Base-by-base conservation (phyloP, 345 rosid genomes). In the Clausena lansium region DNA sequence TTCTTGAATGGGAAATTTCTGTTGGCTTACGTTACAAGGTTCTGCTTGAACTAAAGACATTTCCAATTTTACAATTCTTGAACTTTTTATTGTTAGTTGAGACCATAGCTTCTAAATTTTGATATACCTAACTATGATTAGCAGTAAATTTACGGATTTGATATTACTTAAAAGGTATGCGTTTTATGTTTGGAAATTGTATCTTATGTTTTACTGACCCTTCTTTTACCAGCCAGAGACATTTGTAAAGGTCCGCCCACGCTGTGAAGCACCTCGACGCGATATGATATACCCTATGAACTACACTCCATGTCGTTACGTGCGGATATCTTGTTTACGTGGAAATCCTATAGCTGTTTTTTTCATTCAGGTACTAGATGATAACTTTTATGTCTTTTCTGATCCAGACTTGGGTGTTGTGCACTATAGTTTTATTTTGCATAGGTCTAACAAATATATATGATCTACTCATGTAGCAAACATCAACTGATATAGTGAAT, bases 201-300 rank as follows among this genome's bases (percentile, higher is more conserved):
- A 25, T 39, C 66, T 71, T 67, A 68, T 75, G 57, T 10, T 77
- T 64, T 77, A 55, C 17, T 76, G 73, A 73, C 61, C 57, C 33
- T 50, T 80, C 5, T 24, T 76, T 64, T 89, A 81, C 41, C 89
- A 93, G 97, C 97, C 97, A 20, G 97, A 93, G 83, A 83, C 94
- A 77, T 91, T 93, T 86, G 87, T 87, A 65, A 93, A 86, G 81
- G 95, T 87, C 82, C 92, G 97, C 36, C 93, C 97, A 15, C 92
- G 95, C 22, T 93, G 95, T 83, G 97, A 93, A 87, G 97, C 95
- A 59, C 97, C 97, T 72, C 94, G 97, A 38, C 93, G 95, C 63
- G 97, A 93, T 81, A 86, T 93, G 92, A 85, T 87, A 79, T 93
- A 91, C 77, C 93, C 90, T 72, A 83, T 84, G 86, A 91, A 91